Base-by-base conservation (phyloP, 495 filamentous ascomycete genomes). In the Hyaloscypha bicolor region DNA sequence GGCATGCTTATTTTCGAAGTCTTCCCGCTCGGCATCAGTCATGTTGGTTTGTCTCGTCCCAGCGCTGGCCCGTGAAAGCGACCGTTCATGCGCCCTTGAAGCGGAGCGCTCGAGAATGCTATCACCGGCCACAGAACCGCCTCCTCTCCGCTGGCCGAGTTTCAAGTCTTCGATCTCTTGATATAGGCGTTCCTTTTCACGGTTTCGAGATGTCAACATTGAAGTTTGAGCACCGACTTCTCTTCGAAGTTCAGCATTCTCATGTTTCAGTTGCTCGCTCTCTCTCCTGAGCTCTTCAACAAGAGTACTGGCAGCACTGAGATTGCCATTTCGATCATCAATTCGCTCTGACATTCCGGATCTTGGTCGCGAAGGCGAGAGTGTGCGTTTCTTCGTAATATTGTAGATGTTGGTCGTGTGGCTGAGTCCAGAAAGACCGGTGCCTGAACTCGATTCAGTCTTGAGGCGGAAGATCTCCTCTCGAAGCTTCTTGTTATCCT, bases 91-190 rank as follows among this genome's bases (percentile, higher is more conserved):
- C 9, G 91, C 88, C 33, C 94, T 88, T 14, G 95, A 97, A 22
- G 91, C 93, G 5, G 94, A 97, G 22, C 95, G 88, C 63, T 98
- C 95, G 53, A 97, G 86, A 62, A 97, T 91, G 72, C 93, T 96
- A 66, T 99, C 95, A 19, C 93, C 90, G 9, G 94, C 87, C 19
- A 93, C 80, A 3, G 81, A 81, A 5, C 81, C 79, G 1, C 76
- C 89, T 30, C 84, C 86, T 56, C 90, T 86, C 16, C 93, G 88
- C 67, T 93, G 88, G 4, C 88, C 87, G 66, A 98, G 85, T 74
- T 98, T 99, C 58, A 98, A 84, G 62, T 97, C 93, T 78, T 99
- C 95, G 55, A 97, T 99, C 74, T 99, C 95, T 67, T 96, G 92
- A 73, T 97, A 96, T 19, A 99, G 82, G 4, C 93, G 89, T 71